A percentile compares a stretch with the other conserved stretches of the same genome.
These are phyloP conservation scores for Sambucus nigra DNA, from an alignment of 129 eudicot species.

Conservation along the genomic window DNA sequence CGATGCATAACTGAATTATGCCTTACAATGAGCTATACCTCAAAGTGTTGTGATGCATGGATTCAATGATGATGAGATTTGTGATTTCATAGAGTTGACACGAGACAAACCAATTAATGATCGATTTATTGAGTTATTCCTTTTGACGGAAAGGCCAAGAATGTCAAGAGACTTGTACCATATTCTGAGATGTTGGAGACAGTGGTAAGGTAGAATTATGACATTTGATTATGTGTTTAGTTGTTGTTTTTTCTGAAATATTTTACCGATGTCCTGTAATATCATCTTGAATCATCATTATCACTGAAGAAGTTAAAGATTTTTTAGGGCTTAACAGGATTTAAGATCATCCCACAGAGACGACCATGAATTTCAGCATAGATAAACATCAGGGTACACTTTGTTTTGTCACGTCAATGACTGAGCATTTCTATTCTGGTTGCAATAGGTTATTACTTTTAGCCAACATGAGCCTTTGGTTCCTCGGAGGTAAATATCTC, in stretches of 20 bases:
- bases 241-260: background rate
- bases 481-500: slow-evolving; percentile 74
- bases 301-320: slow-evolving; percentile 48
- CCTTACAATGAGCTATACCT: background rate
- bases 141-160: slow-evolving; percentile 97
- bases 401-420: slow-evolving; percentile 94
- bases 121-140: slow-evolving; percentile 97
- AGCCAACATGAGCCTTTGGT: slow-evolving; percentile 94
- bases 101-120: slow-evolving; percentile 75
- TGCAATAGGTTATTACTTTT: slow-evolving; percentile 85
- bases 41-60: slow-evolving; percentile 99
- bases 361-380: slow-evolving; percentile 81
- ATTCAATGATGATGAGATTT: slow-evolving; percentile 91
- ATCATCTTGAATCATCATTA: slow-evolving; percentile 12
- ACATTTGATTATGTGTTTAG: slow-evolving; percentile 9
- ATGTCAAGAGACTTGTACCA: slow-evolving; percentile 90
- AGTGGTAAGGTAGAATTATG: slow-evolving; percentile 84
- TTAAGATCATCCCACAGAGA: slow-evolving; percentile 75
- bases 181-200: slow-evolving; percentile 86
- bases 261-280: background rate
- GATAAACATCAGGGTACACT: slow-evolving; percentile 90
- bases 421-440: slow-evolving; percentile 92
- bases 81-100: slow-evolving; percentile 87
- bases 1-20: background rate
- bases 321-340: slow-evolving; percentile 54